Evolutionary conservation across 2,329 filamentous ascomycete species (phyloP).

Genomic region (Ramichloridium luteum): DNA sequence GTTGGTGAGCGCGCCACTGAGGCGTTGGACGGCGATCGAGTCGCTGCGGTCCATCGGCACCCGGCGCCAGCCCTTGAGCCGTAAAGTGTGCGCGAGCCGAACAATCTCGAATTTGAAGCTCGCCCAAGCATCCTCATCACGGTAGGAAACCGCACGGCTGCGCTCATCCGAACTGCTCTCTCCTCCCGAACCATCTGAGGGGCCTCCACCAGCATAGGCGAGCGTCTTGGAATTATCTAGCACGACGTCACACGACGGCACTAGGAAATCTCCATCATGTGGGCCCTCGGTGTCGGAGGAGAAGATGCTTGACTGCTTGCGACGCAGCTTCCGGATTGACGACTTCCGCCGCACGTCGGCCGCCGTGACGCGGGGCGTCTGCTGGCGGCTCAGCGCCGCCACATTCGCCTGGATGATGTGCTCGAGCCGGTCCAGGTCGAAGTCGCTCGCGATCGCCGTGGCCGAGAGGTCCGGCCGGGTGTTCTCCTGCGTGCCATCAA

Average conservation of each 20-base stretch:
- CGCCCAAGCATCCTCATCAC: constrained; percentile 55
- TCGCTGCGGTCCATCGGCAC: constrained; percentile 61
- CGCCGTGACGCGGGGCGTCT: constrained; percentile 11
- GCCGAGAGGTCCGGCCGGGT: constrained; percentile 33
- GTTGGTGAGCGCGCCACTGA: constrained; percentile 90
- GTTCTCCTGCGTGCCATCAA: constrained; percentile 21
- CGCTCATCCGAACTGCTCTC: constrained; percentile 12
- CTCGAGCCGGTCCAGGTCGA: constrained; percentile 67
- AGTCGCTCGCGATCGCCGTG: too few relatives aligned
- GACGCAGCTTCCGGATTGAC: constrained; percentile 21
- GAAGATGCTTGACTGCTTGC: constrained; percentile 33
- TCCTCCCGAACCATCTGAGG: constrained; percentile 36
- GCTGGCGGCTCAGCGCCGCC: constrained; percentile 21
- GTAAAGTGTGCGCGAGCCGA: constrained; percentile 74
- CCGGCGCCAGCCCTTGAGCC: constrained; percentile 81
- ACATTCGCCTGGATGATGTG: constrained; percentile 58
- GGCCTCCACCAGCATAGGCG: constrained; percentile 52
- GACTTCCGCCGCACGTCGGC: constrained; percentile 13
- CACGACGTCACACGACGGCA: constrained; percentile 71
- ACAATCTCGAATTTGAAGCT: constrained; percentile 86
- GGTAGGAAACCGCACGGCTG: constrained; percentile 16
- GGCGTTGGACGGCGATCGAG: constrained; percentile 56
- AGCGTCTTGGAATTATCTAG: constrained; percentile 87
- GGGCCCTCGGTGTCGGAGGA: constrained; percentile 78
- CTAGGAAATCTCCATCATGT: constrained; percentile 69